A percentile compares a stretch with the other conserved stretches of the same genome.
Evolutionary conservation across 2,329 filamentous ascomycete genomes (phyloP).

Genomic region (Lasiodiplodia sp.): DNA sequence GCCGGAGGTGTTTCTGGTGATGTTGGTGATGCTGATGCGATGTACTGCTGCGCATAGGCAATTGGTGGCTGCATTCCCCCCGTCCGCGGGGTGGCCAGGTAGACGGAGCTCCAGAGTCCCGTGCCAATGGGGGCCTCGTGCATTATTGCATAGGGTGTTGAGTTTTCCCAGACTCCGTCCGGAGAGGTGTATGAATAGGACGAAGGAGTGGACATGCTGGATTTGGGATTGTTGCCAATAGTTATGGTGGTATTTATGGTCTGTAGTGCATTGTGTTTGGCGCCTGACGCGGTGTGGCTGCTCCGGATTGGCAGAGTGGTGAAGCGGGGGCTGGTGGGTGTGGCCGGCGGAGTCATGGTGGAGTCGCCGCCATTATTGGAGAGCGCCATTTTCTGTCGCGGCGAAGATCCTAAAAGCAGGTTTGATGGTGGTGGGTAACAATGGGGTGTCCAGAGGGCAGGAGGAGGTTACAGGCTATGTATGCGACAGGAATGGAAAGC

Average conservation of each 20-base stretch:
- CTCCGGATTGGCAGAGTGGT: constrained; percentile 16
- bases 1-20: constrained; percentile 18
- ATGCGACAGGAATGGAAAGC: not conserved
- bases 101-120: constrained; percentile 48
- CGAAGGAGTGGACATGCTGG: not conserved
- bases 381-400: constrained; percentile 17
- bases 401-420: constrained; percentile 7
- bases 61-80: not conserved
- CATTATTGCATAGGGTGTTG: constrained; percentile 31
- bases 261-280: not conserved
- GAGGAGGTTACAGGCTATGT: constrained; percentile 6
- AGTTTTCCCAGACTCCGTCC: constrained; percentile 25
- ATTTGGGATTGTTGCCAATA: not conserved
- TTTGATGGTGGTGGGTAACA: not conserved
- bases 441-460: not conserved
- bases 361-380: constrained; percentile 9
- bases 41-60: constrained; percentile 8
- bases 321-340: constrained; percentile 22
- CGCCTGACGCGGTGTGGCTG: constrained; percentile 9
- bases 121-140: constrained; percentile 41
- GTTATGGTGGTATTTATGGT: not conserved
- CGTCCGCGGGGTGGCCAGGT: constrained; percentile 36
- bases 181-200: constrained; percentile 4
- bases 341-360: constrained; percentile 29
- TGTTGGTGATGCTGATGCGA: constrained; percentile 16